Conservation (phyloP, 768 basidiomycete species). For the Macrolepiota dolichaula region DNA sequence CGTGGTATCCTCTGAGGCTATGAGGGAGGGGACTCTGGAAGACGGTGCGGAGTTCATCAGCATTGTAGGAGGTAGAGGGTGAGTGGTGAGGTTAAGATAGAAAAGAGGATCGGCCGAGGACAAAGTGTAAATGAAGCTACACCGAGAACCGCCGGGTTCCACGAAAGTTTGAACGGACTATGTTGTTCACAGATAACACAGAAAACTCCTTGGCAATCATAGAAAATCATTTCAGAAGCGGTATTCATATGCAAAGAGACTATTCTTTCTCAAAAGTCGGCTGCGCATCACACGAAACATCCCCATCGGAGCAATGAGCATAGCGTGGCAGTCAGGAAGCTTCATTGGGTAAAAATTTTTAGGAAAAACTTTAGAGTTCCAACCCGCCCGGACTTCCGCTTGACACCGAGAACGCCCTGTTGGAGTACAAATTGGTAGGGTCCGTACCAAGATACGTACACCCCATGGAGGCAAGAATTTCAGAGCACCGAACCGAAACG, state of each 20-base stretch:
- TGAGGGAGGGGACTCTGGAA: neutral
- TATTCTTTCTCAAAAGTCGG: neutral
- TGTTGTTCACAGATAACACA: neutral
- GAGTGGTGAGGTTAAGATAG: neutral
- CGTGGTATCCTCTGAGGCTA: slow-evolving; percentile 1
- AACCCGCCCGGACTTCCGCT: neutral
- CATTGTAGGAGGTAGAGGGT: neutral
- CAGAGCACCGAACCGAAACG: neutral
- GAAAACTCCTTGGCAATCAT: neutral
- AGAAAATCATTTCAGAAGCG: neutral
- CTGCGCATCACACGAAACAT: slow-evolving; percentile 2
- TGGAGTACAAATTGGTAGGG: neutral
- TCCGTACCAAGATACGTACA: neutral
- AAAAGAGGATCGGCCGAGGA: neutral
- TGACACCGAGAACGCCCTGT: neutral
- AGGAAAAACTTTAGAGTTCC: neutral
- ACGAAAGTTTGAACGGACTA: neutral
- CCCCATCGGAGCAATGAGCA: neutral
- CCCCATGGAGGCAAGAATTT: neutral
- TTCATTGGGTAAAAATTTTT: neutral
- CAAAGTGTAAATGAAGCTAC: neutral
- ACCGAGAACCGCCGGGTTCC: neutral
- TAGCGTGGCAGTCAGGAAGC: neutral
- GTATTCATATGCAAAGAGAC: neutral
- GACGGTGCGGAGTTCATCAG: neutral